Evolutionary conservation across 495 filamentous ascomycete species (phyloP).

Genomic region (Penicillium taxi): DNA sequence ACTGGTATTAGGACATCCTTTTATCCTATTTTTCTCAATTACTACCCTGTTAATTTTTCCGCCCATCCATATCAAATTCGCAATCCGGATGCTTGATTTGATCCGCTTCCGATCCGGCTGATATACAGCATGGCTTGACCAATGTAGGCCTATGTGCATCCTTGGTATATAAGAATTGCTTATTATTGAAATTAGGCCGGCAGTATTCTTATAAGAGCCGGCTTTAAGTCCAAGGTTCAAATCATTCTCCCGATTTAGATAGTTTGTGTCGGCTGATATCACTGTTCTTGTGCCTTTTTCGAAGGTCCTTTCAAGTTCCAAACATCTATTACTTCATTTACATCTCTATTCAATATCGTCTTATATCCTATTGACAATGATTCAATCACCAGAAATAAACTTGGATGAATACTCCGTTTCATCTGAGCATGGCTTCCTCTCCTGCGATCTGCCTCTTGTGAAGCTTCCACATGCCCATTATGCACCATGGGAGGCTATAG

Average conservation of each 20-base stretch:
- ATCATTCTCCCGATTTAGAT: too few species aligned
- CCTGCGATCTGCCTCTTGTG: slow-evolving; percentile 64
- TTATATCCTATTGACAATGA: slow-evolving; percentile 45
- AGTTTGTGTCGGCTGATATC: too few species aligned
- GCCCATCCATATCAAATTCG: neutral
- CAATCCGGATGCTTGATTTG: slow-evolving; percentile 15
- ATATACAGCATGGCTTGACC: slow-evolving; percentile 14
- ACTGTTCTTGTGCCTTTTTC: too few species aligned
- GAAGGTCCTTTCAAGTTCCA: too few species aligned
- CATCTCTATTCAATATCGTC: neutral
- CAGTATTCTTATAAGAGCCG: too few species aligned
- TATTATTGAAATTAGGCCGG: too few species aligned
- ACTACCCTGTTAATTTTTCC: too few species aligned
- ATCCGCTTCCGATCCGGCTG: slow-evolving; percentile 17
- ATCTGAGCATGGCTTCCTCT: slow-evolving; percentile 76
- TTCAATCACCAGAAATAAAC: slow-evolving; percentile 57
- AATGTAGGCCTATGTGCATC: slow-evolving; percentile 13
- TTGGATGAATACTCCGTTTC: slow-evolving; percentile 80
- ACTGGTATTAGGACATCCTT: too few species aligned
- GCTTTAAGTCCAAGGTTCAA: too few species aligned
- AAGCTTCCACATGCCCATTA: slow-evolving; percentile 77
- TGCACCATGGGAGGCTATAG: slow-evolving; percentile 76
- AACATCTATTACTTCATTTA: neutral
- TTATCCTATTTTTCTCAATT: too few species aligned
- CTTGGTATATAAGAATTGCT: slow-evolving; percentile 4